Evolutionary conservation across 352 stramenopile genomes (phyloP).

Genomic region (Phytopythium boreale): DNA sequence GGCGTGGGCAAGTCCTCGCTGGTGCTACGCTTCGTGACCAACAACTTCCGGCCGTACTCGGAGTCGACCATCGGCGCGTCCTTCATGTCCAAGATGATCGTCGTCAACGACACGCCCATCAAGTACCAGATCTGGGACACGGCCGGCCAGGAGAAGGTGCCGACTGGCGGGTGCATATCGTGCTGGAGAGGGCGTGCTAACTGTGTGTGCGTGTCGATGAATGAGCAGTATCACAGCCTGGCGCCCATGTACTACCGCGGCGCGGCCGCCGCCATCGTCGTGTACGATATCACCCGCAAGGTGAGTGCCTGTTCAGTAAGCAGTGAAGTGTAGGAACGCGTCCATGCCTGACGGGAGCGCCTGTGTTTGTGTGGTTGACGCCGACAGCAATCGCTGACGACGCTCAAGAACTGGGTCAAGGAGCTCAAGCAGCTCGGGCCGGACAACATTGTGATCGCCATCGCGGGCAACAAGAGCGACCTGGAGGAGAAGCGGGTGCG

Average conservation of each 20-base stretch:
- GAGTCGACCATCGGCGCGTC: constrained; percentile 97
- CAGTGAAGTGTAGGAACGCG: neutral
- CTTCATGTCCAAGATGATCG: constrained; percentile 97
- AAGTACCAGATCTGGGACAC: constrained; percentile 99
- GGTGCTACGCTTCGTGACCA: constrained; percentile 95
- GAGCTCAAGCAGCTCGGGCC: constrained; percentile 91
- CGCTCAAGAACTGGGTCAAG: constrained; percentile 95
- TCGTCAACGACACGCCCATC: constrained; percentile 89
- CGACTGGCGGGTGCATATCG: neutral
- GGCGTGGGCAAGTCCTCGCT: constrained; percentile 97
- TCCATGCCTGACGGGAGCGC: constrained; percentile 1
- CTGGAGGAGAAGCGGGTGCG: constrained; percentile 81
- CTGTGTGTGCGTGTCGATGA: neutral
- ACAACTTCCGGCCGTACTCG: constrained; percentile 95
- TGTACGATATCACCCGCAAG: constrained; percentile 98
- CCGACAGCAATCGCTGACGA: constrained; percentile 86
- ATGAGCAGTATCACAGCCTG: constrained; percentile 91
- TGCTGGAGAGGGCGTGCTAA: too few relatives aligned
- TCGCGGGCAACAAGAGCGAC: constrained; percentile 95
- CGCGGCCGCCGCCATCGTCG: constrained; percentile 95
- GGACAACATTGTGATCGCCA: constrained; percentile 94
- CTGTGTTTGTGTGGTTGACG: constrained; percentile 3
- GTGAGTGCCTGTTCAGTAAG: constrained; percentile 36
- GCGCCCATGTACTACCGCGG: constrained; percentile 99
- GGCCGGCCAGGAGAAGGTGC: constrained; percentile 93